These are phyloP conservation scores for Pseudevernia furfuracea DNA, from an alignment of 495 filamentous ascomycete genomes.

Conservation along the genomic window DNA sequence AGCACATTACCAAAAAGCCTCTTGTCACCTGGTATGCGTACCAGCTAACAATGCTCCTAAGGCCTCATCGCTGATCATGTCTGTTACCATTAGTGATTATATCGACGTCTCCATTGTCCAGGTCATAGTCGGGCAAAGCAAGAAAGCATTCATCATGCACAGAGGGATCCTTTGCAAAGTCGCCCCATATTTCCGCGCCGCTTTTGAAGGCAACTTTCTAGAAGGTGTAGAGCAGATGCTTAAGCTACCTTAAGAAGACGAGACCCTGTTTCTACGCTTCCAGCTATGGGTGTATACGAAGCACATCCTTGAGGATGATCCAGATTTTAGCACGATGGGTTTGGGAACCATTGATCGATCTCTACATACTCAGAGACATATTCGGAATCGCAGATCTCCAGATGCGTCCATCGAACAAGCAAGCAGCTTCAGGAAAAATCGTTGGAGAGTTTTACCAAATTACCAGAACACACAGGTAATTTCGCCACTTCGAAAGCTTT, in stretches of 20 bases:
- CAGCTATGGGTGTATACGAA: constrained; percentile 21
- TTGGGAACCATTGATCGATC: neutral
- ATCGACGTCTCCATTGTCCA: neutral
- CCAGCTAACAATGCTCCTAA: neutral
- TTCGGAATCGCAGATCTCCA: neutral
- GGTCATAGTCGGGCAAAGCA: neutral
- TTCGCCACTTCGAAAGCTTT: constrained; percentile 1
- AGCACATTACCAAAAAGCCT: neutral
- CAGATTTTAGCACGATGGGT: neutral
- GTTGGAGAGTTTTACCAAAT: neutral
- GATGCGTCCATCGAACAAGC: too few relatives aligned
- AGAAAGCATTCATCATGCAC: constrained; percentile 16
- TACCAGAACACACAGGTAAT: neutral
- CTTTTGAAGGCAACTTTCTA: constrained; percentile 22
- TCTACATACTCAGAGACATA: constrained; percentile 5
- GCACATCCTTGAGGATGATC: neutral
- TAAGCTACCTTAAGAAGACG: constrained; percentile 17
- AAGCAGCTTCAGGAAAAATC: neutral
- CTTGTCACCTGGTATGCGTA: neutral
- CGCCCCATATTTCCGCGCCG: constrained; percentile 22
- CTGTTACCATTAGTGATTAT: neutral
- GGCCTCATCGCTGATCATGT: neutral
- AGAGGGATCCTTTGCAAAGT: constrained; percentile 20
- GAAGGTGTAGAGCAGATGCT: constrained; percentile 17
- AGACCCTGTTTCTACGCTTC: constrained; percentile 12